Base-by-base conservation (phyloP, 1,139 yeast genomes). In the Eremothecium sinecaudum region DNA sequence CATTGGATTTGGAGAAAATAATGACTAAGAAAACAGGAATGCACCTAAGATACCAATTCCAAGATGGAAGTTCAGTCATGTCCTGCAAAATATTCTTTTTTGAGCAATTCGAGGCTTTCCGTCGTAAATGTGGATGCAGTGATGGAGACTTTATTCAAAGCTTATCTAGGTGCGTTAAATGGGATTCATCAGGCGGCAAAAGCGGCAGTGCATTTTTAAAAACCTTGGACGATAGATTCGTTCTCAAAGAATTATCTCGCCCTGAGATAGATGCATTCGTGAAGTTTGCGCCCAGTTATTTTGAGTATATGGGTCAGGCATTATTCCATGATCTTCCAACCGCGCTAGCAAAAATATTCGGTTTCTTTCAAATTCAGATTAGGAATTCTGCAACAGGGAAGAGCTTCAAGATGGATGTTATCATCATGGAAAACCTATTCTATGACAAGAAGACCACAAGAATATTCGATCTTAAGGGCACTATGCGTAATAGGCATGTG, bases 161-260 rank as follows among this genome's bases (percentile, higher is more conserved):
- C 56, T 69, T 92, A 37, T 79, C 96, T 10, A 63, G 98, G 42
- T 90, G 99, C 60, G 73, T 86, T 20, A 83, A 86, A 54, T 92
- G 97, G 97, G 90, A 90, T 50, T 80, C 94, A 0, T 73, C 79
- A 29, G 99, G 99, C 24, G 99, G 99, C 27, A 90, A 90, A 56
- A 82, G 94, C 56, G 97, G 97, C 0, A 82, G 95, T 2, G 84
- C 86, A 13, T 92, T 92, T 58, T 64, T 92, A 58, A 92, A 90
- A 53, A 92, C 98, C 0, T 51, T 83, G 34, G 98, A 92, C 59
- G 84, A 87, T 51, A 63, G 97, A 39, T 75, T 87, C 45, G 83
- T 92, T 35, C 77, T 92, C 28, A 92, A 92, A 56, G 95, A 90
- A 51, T 65, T 92, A 37, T 78, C 94, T 3, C 83, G 81, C 47